Evolutionary conservation across 116 monocot species (phyloP).

Genomic region (Iris pallida): DNA sequence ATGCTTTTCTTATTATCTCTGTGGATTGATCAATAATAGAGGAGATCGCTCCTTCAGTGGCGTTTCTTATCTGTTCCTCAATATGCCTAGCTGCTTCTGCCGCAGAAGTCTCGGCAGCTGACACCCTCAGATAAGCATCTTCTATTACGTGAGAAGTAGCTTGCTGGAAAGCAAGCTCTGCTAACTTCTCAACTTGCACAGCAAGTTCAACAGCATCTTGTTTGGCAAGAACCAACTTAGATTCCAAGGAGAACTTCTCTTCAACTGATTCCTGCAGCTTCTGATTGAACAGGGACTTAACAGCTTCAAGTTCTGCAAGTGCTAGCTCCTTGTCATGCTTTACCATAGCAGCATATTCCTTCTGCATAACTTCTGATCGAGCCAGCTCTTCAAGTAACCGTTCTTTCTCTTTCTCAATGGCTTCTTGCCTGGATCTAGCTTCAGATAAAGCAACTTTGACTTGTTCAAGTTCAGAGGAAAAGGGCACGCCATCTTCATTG

Average conservation of each 20-base stretch:
- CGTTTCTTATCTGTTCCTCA: constrained; percentile 9
- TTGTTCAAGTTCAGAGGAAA: not conserved
- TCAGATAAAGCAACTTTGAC: constrained; percentile 6
- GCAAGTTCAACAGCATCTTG: constrained; percentile 22
- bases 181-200: constrained; percentile 15
- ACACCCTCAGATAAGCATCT: constrained; percentile 8
- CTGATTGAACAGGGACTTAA: constrained; percentile 5
- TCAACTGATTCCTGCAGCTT: constrained; percentile 11
- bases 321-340: constrained; percentile 16
- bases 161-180: constrained; percentile 14
- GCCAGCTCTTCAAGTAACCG: constrained; percentile 4
- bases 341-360: constrained; percentile 11
- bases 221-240: constrained; percentile 13
- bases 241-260: constrained; percentile 5
- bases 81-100: constrained; percentile 8
- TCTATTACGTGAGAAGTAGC: constrained; percentile 16
- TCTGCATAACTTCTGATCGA: constrained; percentile 3
- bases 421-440: constrained; percentile 3
- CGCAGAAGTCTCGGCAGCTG: constrained; percentile 17
- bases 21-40: constrained; percentile 15
- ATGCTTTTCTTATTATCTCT: constrained; percentile 10
- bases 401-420: constrained; percentile 12
- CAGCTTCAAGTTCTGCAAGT: constrained; percentile 14
- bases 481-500: constrained; percentile 5
- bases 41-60: constrained; percentile 9